These are phyloP conservation scores for Vachellia pachyceras DNA, from an alignment of 306 rosid species.

Conservation along the genomic window DNA sequence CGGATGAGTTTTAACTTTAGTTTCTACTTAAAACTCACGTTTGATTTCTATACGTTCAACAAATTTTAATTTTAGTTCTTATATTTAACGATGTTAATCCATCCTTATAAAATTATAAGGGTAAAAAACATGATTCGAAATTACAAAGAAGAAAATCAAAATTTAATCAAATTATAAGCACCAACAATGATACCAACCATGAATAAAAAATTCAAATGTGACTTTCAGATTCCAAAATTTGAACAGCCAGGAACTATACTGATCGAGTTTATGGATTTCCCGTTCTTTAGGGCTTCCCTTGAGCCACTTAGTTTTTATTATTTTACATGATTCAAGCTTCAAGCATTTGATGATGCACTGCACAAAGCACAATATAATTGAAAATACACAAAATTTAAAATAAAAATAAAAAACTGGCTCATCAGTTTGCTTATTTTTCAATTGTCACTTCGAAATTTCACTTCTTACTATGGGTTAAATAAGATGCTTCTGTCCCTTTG, in stretches of 20 bases:
- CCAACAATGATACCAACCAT: too few relatives aligned
- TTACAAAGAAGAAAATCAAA: too few relatives aligned
- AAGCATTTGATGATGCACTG: not conserved
- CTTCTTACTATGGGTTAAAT: slow-evolving; percentile 16
- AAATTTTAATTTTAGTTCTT: too few relatives aligned
- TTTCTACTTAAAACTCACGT: too few relatives aligned
- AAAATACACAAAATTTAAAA: slow-evolving; percentile 8
- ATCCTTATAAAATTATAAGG: too few relatives aligned
- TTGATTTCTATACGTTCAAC: too few relatives aligned
- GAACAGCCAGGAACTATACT: slow-evolving; percentile 32
- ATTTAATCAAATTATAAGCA: too few relatives aligned
- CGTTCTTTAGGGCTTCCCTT: slow-evolving; percentile 44
- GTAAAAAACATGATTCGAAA: too few relatives aligned
- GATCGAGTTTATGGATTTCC: slow-evolving; percentile 44
- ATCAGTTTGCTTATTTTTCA: not conserved
- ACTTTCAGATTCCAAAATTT: slow-evolving; percentile 42
- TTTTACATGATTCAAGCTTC: slow-evolving; percentile 29
- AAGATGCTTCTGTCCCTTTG: slow-evolving; percentile 1
- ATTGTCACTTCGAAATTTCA: not conserved
- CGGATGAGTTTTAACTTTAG: too few relatives aligned
- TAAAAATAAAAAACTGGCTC: not conserved
- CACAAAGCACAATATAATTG: slow-evolving; percentile 24
- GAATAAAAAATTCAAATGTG: slow-evolving; percentile 18
- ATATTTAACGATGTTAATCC: too few relatives aligned
- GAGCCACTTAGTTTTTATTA: slow-evolving; percentile 41